Conservation (phyloP, 257 asterid genomes). For the Nicotiana otophora region DNA sequence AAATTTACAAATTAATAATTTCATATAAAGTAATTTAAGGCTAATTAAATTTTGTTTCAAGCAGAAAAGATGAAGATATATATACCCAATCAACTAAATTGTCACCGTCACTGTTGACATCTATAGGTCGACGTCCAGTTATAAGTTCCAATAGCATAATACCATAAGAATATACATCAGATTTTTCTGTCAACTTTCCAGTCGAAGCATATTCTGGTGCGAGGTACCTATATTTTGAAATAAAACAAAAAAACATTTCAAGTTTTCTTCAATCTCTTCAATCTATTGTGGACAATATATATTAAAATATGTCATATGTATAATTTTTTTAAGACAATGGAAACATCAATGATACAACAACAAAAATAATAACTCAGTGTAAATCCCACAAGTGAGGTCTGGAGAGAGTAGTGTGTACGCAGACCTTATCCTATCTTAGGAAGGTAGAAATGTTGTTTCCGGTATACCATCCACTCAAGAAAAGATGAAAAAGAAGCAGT, state of each 20-base stretch:
- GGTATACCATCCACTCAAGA: too few relatives aligned
- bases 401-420: too few relatives aligned
- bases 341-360: too few relatives aligned
- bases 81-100: conserved; percentile 89
- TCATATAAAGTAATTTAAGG: background rate
- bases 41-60: background rate
- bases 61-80: background rate
- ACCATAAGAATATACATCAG: conserved; percentile 84
- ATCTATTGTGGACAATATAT: too few relatives aligned
- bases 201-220: conserved; percentile 98
- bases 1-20: background rate
- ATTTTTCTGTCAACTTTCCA: conserved; percentile 71
- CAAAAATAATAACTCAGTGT: too few relatives aligned
- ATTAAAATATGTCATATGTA: too few relatives aligned
- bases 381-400: too few relatives aligned
- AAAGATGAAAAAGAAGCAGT: too few relatives aligned
- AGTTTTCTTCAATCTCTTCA: background rate
- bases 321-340: background rate
- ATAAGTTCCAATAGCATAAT: conserved; percentile 86
- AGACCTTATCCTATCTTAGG: too few relatives aligned
- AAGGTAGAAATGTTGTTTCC: too few relatives aligned
- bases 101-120: conserved; percentile 56
- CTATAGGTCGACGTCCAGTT: conserved; percentile 73
- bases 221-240: conserved; percentile 38
- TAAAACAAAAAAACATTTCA: background rate